These are phyloP conservation scores for Zygotorulaspora chibaensis DNA, from an alignment of 805 yeast genomes.

Conservation along the genomic window DNA sequence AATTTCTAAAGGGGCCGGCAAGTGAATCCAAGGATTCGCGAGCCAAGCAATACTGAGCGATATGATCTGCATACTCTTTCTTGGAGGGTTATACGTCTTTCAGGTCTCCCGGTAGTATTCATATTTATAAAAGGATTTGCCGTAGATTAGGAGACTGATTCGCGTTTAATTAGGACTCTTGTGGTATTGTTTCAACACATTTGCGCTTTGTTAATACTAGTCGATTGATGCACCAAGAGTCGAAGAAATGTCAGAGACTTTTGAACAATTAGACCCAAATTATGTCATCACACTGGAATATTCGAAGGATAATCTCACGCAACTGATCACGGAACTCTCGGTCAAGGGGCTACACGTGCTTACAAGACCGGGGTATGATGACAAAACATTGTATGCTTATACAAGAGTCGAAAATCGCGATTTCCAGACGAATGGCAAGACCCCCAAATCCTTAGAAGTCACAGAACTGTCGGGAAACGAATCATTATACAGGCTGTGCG, in stretches of 20 bases:
- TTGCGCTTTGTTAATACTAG: background rate
- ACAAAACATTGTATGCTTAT: constrained; percentile 21
- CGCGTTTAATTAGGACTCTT: too few relatives aligned
- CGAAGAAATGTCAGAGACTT: constrained; percentile 9
- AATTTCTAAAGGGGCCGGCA: too few relatives aligned
- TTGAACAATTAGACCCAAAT: constrained; percentile 30
- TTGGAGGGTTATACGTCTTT: too few relatives aligned
- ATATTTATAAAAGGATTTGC: too few relatives aligned
- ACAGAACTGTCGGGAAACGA: constrained; percentile 5
- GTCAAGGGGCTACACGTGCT: constrained; percentile 23
- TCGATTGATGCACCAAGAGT: background rate
- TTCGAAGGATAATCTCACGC: constrained; percentile 24
- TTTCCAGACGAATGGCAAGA: constrained; percentile 1
- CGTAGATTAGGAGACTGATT: too few relatives aligned
- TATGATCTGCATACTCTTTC: too few relatives aligned
- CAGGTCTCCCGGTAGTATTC: too few relatives aligned
- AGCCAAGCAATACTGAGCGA: too few relatives aligned
- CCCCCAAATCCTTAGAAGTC: background rate
- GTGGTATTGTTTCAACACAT: background rate
- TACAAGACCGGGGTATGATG: constrained; percentile 27
- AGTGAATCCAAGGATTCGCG: too few relatives aligned
- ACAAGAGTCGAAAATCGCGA: constrained; percentile 19
- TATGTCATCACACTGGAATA: constrained; percentile 25
- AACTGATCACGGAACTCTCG: constrained; percentile 24
- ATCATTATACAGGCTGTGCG: constrained; percentile 4